Conservation (phyloP, 169 alveolate genomes). For the Eimeria falciformis region DNA sequence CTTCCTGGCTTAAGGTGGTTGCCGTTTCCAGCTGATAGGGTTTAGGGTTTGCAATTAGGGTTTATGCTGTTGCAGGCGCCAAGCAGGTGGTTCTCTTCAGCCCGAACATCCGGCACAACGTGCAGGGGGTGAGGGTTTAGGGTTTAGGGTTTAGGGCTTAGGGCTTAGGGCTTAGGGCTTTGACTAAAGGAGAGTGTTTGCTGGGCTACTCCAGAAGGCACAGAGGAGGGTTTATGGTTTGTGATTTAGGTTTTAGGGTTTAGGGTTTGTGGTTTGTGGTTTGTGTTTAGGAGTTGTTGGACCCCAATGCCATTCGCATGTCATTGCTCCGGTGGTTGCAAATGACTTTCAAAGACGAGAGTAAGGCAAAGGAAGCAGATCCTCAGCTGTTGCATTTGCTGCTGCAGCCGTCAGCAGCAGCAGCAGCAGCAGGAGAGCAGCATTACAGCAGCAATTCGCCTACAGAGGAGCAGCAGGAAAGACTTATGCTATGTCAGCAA, state of each 20-base stretch:
- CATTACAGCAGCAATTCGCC: not conserved
- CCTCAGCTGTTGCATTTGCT: slow-evolving; percentile 53
- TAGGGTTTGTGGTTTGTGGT: no score
- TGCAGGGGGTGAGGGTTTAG: not conserved
- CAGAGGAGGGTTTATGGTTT: no score
- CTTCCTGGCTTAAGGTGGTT: no score
- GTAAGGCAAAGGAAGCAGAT: slow-evolving; percentile 9
- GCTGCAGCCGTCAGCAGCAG: slow-evolving; percentile 36
- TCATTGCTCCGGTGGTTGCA: slow-evolving; percentile 75
- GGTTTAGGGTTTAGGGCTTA: no score
- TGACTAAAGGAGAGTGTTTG: no score
- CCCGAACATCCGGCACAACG: slow-evolving; percentile 11
- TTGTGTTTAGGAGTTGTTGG: not conserved
- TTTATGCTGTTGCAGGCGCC: not conserved
- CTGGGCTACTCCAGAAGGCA: no score
- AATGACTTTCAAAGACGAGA: slow-evolving; percentile 34
- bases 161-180: no score
- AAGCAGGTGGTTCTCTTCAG: slow-evolving; percentile 8
- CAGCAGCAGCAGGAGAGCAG: slow-evolving; percentile 11
- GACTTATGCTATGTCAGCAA: not conserved
- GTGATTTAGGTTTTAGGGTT: no score
- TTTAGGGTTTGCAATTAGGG: no score
- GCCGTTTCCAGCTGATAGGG: not conserved
- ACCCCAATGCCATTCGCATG: slow-evolving; percentile 45
- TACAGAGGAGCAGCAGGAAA: not conserved